These are phyloP conservation scores for Plasmopara halstedii DNA, from an alignment of 352 stramenopile species.

Conservation along the genomic window DNA sequence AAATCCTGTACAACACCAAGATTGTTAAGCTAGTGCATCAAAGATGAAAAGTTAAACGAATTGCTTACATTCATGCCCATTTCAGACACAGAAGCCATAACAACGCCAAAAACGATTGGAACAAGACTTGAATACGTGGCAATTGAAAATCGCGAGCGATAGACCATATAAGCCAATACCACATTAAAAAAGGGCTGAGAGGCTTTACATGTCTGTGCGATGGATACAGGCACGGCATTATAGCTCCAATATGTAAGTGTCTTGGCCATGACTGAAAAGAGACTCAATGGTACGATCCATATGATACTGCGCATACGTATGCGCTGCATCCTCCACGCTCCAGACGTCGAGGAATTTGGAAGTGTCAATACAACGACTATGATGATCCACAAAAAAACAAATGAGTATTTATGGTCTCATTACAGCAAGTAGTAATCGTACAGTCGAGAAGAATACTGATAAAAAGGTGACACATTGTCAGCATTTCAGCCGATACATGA, in stretches of 20 bases:
- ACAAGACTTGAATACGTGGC: conserved; percentile 73
- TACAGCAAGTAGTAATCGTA: conserved; percentile 13
- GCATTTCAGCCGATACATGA: conserved; percentile 75
- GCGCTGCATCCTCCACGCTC: conserved; percentile 56
- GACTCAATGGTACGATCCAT: conserved; percentile 72
- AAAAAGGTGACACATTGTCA: conserved; percentile 81
- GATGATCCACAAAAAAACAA: conserved; percentile 1
- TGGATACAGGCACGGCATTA: conserved; percentile 72
- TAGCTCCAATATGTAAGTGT: conserved; percentile 87
- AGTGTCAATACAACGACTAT: conserved; percentile 71
- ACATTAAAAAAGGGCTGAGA: conserved; percentile 86
- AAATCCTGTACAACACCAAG: conserved; percentile 33
- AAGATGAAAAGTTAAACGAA: background rate
- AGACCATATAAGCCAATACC: conserved; percentile 62
- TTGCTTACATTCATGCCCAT: conserved; percentile 75
- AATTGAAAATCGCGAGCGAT: conserved; percentile 63
- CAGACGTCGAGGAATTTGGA: conserved; percentile 31
- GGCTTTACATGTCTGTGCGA: conserved; percentile 83
- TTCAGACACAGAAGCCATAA: conserved; percentile 79
- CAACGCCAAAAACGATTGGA: conserved; percentile 75
- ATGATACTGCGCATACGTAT: conserved; percentile 54
- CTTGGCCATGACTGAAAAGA: conserved; percentile 75
- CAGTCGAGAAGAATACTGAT: conserved; percentile 72
- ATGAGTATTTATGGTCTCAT: background rate
- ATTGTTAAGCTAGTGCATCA: background rate